Base-by-base conservation (phyloP, 768 basidiomycete species). In the Suillus decipiens region DNA sequence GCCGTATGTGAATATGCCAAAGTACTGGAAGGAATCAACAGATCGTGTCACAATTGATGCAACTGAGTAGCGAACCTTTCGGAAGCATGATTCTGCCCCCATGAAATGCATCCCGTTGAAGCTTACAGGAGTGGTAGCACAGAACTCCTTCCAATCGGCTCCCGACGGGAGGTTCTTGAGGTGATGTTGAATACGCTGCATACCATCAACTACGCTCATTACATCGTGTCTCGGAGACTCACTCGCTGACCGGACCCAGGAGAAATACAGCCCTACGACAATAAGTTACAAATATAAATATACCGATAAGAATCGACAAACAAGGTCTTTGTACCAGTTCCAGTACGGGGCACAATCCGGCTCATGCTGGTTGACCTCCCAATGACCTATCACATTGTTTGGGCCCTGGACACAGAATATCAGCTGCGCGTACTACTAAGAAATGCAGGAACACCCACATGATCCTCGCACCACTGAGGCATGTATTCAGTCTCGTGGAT, bases 61-160 rank as follows among this genome's bases (percentile, higher is more conserved):
- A 3, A 51, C 41, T 36, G 22, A 43, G 36, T 8, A 34, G 64
- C 72, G 54, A 43, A 73, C 72, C 3, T 22, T 31, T 57, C 69
- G 64, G 56, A 64, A 70, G 36, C 72, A 76, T 51, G 64, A 57
- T 2, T 72, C 48, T 0, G 74, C 69, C 19, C 70, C 68, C 0
- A 47, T 22, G 45, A 75, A 76, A 24, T 70, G 68, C 61, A 74
- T 56, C 7, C 67, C 66, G 14, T 11, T 62, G 62, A 76, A 74
- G n/a, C 39, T 60, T 1, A 60, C 69, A 0, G 75, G 75, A 1
- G 75, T 77, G 10, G 75, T 75, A 19, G 76, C 71, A 58, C 76
- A 77, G 54, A 77, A 72, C 54, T 70, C 68, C 11, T 66, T 65
- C 75, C 75, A 77, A 31, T 72, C 70, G n/a, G 67, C 59, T 11